A percentile compares a stretch with the other conserved stretches of the same genome.
Evolutionary conservation across 2,329 filamentous ascomycete genomes (phyloP).

Genomic region (Arachnomyces sp.): DNA sequence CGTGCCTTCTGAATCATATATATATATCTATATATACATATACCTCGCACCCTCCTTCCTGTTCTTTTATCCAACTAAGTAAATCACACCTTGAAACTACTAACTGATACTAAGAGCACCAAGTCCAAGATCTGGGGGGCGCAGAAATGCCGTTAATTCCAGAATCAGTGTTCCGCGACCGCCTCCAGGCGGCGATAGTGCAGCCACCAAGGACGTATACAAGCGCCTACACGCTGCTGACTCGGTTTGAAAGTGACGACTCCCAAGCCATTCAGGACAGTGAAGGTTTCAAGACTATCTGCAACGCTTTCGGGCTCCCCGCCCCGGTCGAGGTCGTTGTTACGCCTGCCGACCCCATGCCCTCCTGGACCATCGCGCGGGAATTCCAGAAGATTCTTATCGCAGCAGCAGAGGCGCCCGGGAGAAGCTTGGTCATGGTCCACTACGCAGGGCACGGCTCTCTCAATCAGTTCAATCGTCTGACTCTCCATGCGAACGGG

Average conservation of each 20-base stretch:
- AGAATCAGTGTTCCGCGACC: too few relatives aligned
- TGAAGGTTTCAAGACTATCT: not conserved
- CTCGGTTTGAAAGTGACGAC: not conserved
- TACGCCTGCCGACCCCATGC: not conserved
- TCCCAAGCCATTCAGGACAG: not conserved
- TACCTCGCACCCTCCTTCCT: too few relatives aligned
- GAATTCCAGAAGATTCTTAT: not conserved
- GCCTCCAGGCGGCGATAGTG: not conserved
- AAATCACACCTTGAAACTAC: too few relatives aligned
- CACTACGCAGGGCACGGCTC: constrained; percentile 1
- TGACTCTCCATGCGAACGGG: not conserved
- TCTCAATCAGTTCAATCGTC: not conserved
- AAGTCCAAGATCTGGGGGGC: too few relatives aligned
- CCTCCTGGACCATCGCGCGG: not conserved
- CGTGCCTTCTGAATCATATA: too few relatives aligned
- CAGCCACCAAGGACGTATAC: not conserved
- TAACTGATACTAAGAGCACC: too few relatives aligned
- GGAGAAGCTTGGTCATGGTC: not conserved
- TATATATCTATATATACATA: too few relatives aligned
- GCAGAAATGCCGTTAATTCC: too few relatives aligned
- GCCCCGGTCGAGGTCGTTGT: not conserved
- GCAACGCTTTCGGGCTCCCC: not conserved
- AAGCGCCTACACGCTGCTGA: not conserved
- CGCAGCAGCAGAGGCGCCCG: not conserved
- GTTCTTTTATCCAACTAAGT: too few relatives aligned